Base-by-base conservation (phyloP, 176 grass and related monocot species). In the Dendrocalamus sinicus region DNA sequence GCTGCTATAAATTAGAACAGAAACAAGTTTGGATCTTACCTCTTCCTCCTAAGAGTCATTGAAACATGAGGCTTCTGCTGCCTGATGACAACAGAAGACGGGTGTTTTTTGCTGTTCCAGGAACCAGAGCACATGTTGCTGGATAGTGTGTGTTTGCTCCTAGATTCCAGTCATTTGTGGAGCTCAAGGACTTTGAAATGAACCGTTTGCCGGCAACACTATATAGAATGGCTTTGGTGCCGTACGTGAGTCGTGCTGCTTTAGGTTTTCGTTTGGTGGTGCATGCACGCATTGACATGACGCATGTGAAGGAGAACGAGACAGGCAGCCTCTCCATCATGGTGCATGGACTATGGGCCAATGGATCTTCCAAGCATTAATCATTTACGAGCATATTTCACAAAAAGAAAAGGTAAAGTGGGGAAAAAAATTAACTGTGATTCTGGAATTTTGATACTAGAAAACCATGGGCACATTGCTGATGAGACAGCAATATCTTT, bases 201-300 rank as follows among this genome's bases (percentile, higher is more conserved):
- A 81, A 84, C 75, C 62, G 73, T 69, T 51, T 61, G 89, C 69
- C 48, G 63, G 32, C 45, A 16, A 46, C 44, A 73, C 50, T 72
- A 67, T 78, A 80, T 84, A 86, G 57, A 84, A 76, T 60, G 84
- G 66, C 64, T 61, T 82, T 58, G 28, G 64, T 6, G 57, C 70
- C 48, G 48, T 70, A 67, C 67, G 12, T 30, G 58, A 23, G 37
- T 17, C 22, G 45, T 76, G 73, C 41, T 66, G 89, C 89, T 90
- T 85, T 90, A 67, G 79, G 73, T 72, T 69, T 79, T 70, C 48
- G 76, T 71, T 81, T 84, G 63, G 81, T 81, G 86, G 86, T 72
- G 89, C 81, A 88, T 88, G 74, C 63, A 85, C 85, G 72, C 81
- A 87, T 75, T 91, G 85, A 91, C 77, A 77, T 81, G 86, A 88